A percentile compares a stretch with the other conserved stretches of the same genome.
Conservation (phyloP, 306 rosid genomes). For the Argentina anserina region DNA sequence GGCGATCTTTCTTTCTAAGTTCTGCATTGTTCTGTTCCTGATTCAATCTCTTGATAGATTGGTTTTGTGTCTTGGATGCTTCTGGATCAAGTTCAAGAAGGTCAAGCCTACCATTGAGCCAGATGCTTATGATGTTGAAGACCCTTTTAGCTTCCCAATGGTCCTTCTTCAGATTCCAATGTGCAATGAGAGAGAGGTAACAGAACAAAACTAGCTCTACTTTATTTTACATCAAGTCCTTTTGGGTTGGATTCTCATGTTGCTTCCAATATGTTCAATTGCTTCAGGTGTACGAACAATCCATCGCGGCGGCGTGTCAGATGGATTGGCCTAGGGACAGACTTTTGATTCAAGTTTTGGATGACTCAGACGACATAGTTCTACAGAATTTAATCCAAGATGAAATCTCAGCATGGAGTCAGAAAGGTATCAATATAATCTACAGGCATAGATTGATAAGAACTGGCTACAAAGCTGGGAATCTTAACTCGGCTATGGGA, state of each 20-base stretch:
- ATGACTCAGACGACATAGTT: constrained; percentile 72
- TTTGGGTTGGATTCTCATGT: neutral
- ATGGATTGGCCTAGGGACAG: constrained; percentile 95
- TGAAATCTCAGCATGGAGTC: constrained; percentile 70
- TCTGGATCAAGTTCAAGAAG: constrained; percentile 88
- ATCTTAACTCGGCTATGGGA: constrained; percentile 91
- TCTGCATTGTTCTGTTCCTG: constrained; percentile 81
- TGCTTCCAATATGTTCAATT: neutral
- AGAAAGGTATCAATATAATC: constrained; percentile 75
- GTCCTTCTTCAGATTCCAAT: constrained; percentile 96
- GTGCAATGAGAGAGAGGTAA: constrained; percentile 99
- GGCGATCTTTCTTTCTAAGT: constrained; percentile 54
- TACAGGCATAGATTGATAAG: constrained; percentile 87
- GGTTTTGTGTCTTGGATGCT: constrained; percentile 78
- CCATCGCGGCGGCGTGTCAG: constrained; percentile 84
- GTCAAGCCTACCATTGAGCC: constrained; percentile 59
- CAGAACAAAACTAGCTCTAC: neutral
- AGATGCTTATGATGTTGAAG: constrained; percentile 60
- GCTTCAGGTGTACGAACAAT: constrained; percentile 73
- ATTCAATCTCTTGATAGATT: constrained; percentile 90
- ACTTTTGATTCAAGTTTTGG: constrained; percentile 79
- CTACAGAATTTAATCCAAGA: constrained; percentile 71
- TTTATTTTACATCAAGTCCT: neutral
- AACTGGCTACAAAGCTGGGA: constrained; percentile 97
- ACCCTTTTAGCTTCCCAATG: constrained; percentile 69